Conservation (phyloP, 2,329 filamentous ascomycete species). For the Neoascochyta sp. region DNA sequence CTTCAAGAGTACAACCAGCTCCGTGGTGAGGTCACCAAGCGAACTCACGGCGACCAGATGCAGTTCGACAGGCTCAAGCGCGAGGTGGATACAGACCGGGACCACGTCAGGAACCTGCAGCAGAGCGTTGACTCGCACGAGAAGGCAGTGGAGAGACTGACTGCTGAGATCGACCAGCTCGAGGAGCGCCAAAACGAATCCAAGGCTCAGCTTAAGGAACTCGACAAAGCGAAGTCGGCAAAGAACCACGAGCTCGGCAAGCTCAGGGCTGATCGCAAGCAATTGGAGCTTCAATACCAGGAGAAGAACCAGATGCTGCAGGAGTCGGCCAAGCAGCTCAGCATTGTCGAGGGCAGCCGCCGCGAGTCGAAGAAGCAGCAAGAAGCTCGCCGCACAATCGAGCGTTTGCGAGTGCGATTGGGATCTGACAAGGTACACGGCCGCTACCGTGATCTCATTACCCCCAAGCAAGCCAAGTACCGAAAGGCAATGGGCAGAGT, state of each 20-base stretch:
- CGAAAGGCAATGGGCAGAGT: constrained; percentile 90
- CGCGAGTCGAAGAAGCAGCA: constrained; percentile 80
- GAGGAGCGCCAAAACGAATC: constrained; percentile 64
- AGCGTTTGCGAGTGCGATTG: constrained; percentile 82
- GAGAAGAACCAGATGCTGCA: constrained; percentile 91
- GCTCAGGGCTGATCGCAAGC: constrained; percentile 28
- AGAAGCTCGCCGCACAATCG: constrained; percentile 76
- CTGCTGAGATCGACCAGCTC: constrained; percentile 66
- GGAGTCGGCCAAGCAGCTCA: constrained; percentile 75
- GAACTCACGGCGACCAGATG: constrained; percentile 74
- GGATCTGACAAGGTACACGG: constrained; percentile 74
- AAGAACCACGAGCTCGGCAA: constrained; percentile 92
- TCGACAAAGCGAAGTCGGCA: constrained; percentile 71
- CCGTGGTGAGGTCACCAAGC: constrained; percentile 78
- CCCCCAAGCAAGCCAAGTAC: constrained; percentile 95
- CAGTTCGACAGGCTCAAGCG: constrained; percentile 83
- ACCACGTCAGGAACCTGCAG: constrained; percentile 83
- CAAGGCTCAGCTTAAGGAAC: constrained; percentile 61
- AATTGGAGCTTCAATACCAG: constrained; percentile 71
- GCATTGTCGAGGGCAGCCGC: constrained; percentile 77
- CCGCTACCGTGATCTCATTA: constrained; percentile 85
- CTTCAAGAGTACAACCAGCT: constrained; percentile 85
- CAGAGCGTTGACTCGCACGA: constrained; percentile 80
- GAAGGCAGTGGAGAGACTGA: constrained; percentile 68
- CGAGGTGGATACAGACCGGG: constrained; percentile 85